Evolutionary conservation across 1,284 basidiomycete species (phyloP), one percentile per base, ranked within the genome.

Genomic region (Trametes polyzona): DNA sequence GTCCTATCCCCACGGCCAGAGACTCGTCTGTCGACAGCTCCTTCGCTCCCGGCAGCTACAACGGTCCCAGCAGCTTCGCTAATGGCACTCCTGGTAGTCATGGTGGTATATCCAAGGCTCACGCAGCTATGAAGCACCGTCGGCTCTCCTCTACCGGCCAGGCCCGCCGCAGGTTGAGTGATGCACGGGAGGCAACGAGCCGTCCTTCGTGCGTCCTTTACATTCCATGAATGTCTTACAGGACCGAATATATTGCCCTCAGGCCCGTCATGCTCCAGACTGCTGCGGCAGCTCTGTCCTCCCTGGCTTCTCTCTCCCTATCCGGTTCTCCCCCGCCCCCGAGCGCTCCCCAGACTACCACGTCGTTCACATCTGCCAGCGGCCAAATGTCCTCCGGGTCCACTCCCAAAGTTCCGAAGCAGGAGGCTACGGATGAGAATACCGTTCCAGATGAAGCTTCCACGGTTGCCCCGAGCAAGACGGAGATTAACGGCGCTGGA

Each of bases 131-230:
- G 55, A 76, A 83, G 71, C 83, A 87, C 57, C 86, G 90, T 52
- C 76, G 88, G 27, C 72, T 89, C 33, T 84, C 87, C 14, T 89
- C 87, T 0, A 80, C 83, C 9, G 85, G 87, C 14, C 85, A 87
- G 72, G 76, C 82, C 11, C 82, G 82, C 67, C 79, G 88, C 64
- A 78, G 89, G 57, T 70, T 89, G 64, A 90, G 87, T 70, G 89
- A 92, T 70, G 89, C 88, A 35, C 78, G 87, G 50, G 88, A 90
- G 71, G 89, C 89, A 39, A 85, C 84, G 47, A 77, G 76, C 58
- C 78, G 88, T 61, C 88, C 87, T 56, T 83, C 81, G 87, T 90
- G 72, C 76, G 86, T 87, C 61, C 59, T 58, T 59, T 43, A 44
- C 55, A 46, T 49, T 55, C 48, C 57, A 43, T 30, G 21, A 33